Base-by-base conservation (phyloP, 2,329 filamentous ascomycete genomes). In the Ceratocystis destructans region DNA sequence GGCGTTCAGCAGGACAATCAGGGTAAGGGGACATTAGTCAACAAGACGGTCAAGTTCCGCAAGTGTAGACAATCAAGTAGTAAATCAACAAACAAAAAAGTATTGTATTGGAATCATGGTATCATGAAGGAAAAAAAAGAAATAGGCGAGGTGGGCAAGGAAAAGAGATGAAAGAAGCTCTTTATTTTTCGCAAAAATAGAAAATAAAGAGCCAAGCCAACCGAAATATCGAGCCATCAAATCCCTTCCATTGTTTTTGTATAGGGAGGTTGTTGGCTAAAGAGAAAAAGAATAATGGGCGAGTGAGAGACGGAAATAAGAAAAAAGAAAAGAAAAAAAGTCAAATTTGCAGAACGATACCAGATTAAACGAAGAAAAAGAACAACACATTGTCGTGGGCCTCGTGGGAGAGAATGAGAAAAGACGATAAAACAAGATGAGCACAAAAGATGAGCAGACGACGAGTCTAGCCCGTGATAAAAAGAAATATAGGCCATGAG, bases 51-150 rank as follows among this genome's bases (percentile, higher is more conserved):
- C n/a, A 48, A 28, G 48, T 59, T 46, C 25, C 37, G 33, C 63
- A 46, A 44, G 20, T 57, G 25, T n/a, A 44, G 31, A 41, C 61
- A 62, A 46, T 45, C 46, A 62, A 22, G 31, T 28, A 46, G 61
- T 62, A 45, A 44, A 61, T 31, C 25, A 41, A 45, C 25, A 37
- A 50, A 62, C 59, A 62, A 45, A 37, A 33, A 62, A 66, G 48
- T 59, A 41, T 59, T 59, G 44, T 59, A 45, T 50, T 45, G 48
- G 53, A 50, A 33, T 41, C 61, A 45, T 62, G n/a, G 61, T 45
- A 62, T 62, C 45, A 48, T 62, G 61, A 45, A 41, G 53, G 45
- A 45, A 55, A n/a, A 64, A 66, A 48, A 37, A 55, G 57, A 20
- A 44, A 59, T 10, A 53, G 50, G 37, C 7, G 48, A 63, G 10